phyloP scores from a whole-genome alignment of 23 red algal genomes.

The Chondrus crispus region DNA sequence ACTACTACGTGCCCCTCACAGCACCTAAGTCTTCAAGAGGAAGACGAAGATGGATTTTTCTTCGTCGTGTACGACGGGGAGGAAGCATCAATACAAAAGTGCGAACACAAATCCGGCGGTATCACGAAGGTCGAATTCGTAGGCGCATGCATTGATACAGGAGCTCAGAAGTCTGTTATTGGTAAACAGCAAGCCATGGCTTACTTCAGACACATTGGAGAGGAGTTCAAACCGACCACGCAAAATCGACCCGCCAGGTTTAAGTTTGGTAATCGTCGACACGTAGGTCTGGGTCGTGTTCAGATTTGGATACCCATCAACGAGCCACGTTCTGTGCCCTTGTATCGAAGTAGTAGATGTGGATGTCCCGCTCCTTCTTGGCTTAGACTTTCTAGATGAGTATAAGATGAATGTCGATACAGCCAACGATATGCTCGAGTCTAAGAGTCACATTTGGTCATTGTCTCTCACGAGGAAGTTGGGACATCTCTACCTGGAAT shows the following conservation, averaged over 20 bases:
- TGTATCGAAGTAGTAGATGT: neutral
- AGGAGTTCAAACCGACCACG: neutral
- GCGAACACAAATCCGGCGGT: too few species aligned
- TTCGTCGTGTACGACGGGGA: too few species aligned
- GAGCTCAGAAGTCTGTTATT: neutral
- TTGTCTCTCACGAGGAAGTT: neutral
- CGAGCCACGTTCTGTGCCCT: neutral
- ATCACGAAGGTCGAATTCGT: neutral
- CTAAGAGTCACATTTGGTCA: neutral
- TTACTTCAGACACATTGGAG: neutral
- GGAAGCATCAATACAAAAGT: too few species aligned
- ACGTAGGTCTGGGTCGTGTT: neutral
- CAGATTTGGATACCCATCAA: neutral
- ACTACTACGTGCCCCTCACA: too few species aligned
- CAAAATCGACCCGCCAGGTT: neutral
- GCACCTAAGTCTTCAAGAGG: too few species aligned
- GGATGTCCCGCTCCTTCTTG: neutral
- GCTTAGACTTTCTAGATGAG: neutral
- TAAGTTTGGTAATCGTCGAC: neutral
- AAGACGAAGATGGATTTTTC: too few species aligned
- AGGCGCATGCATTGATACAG: neutral
- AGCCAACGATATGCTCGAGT: neutral
- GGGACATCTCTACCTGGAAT: neutral
- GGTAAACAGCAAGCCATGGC: neutral
- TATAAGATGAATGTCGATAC: neutral